phyloP scores from a whole-genome alignment of 192 early-diverging fungal species.

The Hyaloraphidium curvatum region DNA sequence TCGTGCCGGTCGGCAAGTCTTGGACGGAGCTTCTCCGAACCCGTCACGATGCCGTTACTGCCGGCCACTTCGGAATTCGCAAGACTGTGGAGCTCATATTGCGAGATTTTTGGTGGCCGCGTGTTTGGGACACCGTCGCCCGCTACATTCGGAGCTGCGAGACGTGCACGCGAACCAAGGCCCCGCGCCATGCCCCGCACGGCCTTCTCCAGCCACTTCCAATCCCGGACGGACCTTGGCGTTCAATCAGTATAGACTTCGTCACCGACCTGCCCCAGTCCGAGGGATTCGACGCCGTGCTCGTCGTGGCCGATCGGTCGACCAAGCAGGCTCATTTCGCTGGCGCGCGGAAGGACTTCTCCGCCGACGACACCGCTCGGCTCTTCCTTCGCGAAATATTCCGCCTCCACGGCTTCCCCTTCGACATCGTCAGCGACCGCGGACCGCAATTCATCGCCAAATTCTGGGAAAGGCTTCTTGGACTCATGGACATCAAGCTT shows the following conservation, averaged over 20 bases:
- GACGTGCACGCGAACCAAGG: conserved; percentile 14
- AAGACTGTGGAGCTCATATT: conserved; percentile 19
- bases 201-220: conserved; percentile 13
- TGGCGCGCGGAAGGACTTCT: no score
- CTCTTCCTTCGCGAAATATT: no score
- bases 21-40: conserved; percentile 5
- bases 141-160: conserved; percentile 14
- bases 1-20: no score
- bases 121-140: conserved; percentile 9
- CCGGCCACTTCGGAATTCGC: conserved; percentile 16
- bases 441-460: no score
- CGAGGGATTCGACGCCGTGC: conserved; percentile 12
- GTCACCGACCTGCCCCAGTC: conserved; percentile 11
- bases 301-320: conserved; percentile 22
- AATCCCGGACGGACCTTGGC: conserved; percentile 14
- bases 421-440: no score
- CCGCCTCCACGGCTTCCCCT: no score
- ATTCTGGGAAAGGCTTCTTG: no score
- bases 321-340: conserved; percentile 15
- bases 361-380: no score
- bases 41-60: conserved; percentile 10
- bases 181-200: conserved; percentile 12
- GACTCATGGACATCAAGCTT: no score
- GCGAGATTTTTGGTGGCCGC: conserved; percentile 14
- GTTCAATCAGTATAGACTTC: conserved; percentile 23